phyloP scores from a whole-genome alignment of 331 rosid genomes.

The Pyrus hybrid region DNA sequence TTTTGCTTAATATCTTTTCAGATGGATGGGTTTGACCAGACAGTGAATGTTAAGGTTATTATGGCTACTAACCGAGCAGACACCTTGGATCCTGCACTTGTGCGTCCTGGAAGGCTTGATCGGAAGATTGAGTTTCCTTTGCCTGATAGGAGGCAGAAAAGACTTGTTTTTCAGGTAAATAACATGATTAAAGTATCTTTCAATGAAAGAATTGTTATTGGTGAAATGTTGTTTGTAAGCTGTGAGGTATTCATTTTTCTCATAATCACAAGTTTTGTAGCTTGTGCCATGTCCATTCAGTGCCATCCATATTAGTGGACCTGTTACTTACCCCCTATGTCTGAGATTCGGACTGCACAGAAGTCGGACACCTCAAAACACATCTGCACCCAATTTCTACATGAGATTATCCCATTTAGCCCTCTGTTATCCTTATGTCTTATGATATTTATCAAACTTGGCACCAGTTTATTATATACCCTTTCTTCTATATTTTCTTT shows the following conservation, averaged over 20 bases:
- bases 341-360: no score
- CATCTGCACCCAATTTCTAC: no score
- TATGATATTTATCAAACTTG: no score
- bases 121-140: slow-evolving; percentile 93
- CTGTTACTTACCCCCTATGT: no score
- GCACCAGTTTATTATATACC: no score
- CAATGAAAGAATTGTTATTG: background rate
- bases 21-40: slow-evolving; percentile 99
- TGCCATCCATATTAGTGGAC: no score
- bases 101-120: slow-evolving; percentile 98
- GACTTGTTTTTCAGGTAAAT: slow-evolving; percentile 95
- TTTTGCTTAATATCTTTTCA: slow-evolving; percentile 12
- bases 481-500: no score
- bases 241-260: background rate
- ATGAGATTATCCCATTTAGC: no score
- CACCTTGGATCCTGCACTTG: slow-evolving; percentile 92
- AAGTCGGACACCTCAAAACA: no score
- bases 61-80: slow-evolving; percentile 99
- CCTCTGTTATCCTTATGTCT: no score
- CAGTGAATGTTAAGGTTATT: slow-evolving; percentile 94
- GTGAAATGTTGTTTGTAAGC: background rate
- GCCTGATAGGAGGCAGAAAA: slow-evolving; percentile 96
- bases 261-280: background rate
- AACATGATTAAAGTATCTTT: background rate
- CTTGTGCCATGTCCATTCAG: no score